phyloP scores from a whole-genome alignment of 164 flowering plant genomes.

The Houttuynia cordata region DNA sequence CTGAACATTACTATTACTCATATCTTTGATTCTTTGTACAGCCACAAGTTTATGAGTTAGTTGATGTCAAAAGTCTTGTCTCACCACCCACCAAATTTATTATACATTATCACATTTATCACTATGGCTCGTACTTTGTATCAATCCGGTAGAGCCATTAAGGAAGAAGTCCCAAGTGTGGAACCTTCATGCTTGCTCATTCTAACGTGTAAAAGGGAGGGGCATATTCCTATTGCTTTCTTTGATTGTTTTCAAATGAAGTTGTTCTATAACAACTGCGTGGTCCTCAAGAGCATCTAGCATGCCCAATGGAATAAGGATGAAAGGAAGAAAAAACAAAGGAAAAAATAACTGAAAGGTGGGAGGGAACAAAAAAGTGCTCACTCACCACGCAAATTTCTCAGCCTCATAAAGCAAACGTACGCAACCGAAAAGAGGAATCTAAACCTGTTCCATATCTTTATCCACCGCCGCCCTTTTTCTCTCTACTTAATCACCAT shows the following conservation, averaged over 20 bases:
- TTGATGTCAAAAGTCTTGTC: too few relatives aligned
- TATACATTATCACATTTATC: too few relatives aligned
- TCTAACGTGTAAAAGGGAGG: not conserved
- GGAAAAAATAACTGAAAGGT: not conserved
- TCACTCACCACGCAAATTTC: slow-evolving; percentile 1
- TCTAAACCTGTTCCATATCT: slow-evolving; percentile 12
- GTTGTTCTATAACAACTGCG: not conserved
- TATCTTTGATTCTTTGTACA: too few relatives aligned
- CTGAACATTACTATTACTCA: too few relatives aligned
- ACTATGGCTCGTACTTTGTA: too few relatives aligned
- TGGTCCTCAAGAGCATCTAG: slow-evolving; percentile 11
- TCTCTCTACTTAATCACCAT: not conserved
- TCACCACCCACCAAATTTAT: too few relatives aligned
- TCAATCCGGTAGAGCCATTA: too few relatives aligned
- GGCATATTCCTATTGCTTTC: not conserved
- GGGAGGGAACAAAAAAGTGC: not conserved
- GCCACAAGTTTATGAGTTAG: too few relatives aligned
- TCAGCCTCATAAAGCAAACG: slow-evolving; percentile 27
- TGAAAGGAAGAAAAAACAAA: not conserved
- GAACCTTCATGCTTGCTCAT: not conserved
- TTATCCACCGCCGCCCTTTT: slow-evolving; percentile 3
- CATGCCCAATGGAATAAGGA: not conserved
- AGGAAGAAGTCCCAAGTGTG: too few relatives aligned
- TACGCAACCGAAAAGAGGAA: slow-evolving; percentile 51
- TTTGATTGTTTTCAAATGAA: not conserved